Percentiles rank a stretch among this genome's conserved stretches.
These are phyloP conservation scores for Alternaria tenuissima DNA, from an alignment of 2,329 filamentous ascomycete species.

Conservation along the genomic window DNA sequence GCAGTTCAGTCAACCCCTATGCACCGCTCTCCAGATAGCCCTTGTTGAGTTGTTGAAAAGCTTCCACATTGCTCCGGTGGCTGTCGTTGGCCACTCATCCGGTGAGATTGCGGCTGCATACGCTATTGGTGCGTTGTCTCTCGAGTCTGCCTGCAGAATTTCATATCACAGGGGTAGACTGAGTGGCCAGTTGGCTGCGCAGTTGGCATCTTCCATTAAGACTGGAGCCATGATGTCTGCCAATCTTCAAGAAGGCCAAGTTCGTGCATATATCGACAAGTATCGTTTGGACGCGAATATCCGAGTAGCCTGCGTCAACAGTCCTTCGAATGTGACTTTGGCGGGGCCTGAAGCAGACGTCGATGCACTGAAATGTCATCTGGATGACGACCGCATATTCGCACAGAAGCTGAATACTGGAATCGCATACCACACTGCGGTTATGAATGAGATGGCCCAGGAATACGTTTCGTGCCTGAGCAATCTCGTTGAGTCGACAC, in stretches of 20 bases:
- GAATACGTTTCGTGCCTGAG: neutral
- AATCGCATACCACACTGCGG: neutral
- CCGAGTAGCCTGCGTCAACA: constrained; percentile 17
- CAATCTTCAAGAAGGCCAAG: too few relatives aligned
- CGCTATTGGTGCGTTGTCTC: constrained; percentile 10
- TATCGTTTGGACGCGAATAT: neutral
- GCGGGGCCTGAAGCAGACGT: constrained; percentile 47
- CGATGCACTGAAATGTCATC: neutral
- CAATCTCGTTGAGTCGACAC: too few relatives aligned
- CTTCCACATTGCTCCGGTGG: constrained; percentile 15
- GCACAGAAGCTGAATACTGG: neutral
- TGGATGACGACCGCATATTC: neutral
- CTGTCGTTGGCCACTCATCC: constrained; percentile 36
- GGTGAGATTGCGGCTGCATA: constrained; percentile 45
- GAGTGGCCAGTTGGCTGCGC: neutral
- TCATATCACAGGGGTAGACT: neutral
- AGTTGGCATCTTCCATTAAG: neutral
- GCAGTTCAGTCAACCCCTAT: constrained; percentile 25
- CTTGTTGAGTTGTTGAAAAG: constrained; percentile 31
- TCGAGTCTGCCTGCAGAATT: neutral
- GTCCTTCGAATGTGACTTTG: constrained; percentile 45
- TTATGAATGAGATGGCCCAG: neutral
- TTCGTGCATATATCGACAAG: too few relatives aligned
- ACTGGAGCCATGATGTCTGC: too few relatives aligned
- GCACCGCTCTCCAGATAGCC: constrained; percentile 31